A percentile compares a stretch with the other conserved stretches of the same genome.
Evolutionary conservation across 1,284 basidiomycete species (phyloP).

Genomic region (Bjerkandera adusta): DNA sequence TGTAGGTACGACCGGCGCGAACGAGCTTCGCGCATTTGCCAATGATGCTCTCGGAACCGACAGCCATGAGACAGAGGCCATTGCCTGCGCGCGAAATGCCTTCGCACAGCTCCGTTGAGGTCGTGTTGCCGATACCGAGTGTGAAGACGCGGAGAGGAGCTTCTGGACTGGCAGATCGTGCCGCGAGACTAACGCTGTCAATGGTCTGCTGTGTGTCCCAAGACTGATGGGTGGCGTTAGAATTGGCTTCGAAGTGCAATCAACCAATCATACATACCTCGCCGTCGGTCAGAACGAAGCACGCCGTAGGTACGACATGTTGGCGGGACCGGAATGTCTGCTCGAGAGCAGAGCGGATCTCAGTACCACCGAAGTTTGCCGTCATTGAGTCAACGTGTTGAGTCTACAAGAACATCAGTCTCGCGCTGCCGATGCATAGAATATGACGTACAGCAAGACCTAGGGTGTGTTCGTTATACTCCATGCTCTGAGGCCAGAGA

Average conservation of each 20-base stretch:
- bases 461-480: slow-evolving; percentile 35
- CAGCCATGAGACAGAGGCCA: slow-evolving; percentile 46
- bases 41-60: slow-evolving; percentile 41
- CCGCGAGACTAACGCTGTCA: not conserved
- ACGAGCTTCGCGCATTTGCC: slow-evolving; percentile 48
- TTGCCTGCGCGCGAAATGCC: slow-evolving; percentile 49
- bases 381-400: slow-evolving; percentile 36
- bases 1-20: slow-evolving; percentile 43
- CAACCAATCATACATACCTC: slow-evolving; percentile 9
- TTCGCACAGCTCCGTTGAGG: slow-evolving; percentile 49
- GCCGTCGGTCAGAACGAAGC: slow-evolving; percentile 33
- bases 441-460: slow-evolving; percentile 36
- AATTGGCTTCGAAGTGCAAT: not conserved
- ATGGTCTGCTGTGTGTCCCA: slow-evolving; percentile 4
- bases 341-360: slow-evolving; percentile 40
- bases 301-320: slow-evolving; percentile 34
- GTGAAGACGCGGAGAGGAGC: slow-evolving; percentile 47
- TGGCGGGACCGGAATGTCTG: slow-evolving; percentile 33
- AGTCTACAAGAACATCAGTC: slow-evolving; percentile 8
- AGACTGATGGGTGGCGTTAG: slow-evolving; percentile 1
- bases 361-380: slow-evolving; percentile 46
- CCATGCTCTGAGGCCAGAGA: slow-evolving; percentile 37
- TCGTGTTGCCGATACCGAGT: slow-evolving; percentile 48
- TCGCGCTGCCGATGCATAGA: not conserved
- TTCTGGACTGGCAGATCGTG: slow-evolving; percentile 1